These are phyloP conservation scores for Boletus pseudopeckii DNA, from an alignment of 768 basidiomycete genomes.

Conservation along the genomic window DNA sequence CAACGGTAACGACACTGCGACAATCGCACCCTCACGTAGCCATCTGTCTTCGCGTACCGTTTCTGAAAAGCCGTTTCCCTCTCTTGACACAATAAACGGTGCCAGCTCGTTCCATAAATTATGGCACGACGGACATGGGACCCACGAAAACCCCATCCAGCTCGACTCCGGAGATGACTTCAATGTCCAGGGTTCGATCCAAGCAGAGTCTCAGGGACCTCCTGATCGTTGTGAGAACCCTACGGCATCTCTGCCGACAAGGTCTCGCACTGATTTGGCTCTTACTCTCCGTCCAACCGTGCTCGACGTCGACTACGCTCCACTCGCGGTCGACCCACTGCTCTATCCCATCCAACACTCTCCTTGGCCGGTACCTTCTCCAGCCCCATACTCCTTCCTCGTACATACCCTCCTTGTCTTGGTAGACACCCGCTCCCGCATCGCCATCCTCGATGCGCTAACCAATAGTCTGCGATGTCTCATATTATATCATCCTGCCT, in stretches of 20 bases:
- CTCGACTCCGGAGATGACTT: constrained; percentile 21
- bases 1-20: constrained; percentile 11
- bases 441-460: constrained; percentile 60
- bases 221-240: constrained; percentile 6
- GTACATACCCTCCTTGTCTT: constrained; percentile 59
- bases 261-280: constrained; percentile 2
- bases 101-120: not conserved
- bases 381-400: constrained; percentile 70
- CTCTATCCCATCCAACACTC: constrained; percentile 41
- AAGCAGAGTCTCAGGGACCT: constrained; percentile 13
- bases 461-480: constrained; percentile 75
- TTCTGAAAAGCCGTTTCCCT: constrained; percentile 15
- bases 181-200: constrained; percentile 4
- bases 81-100: constrained; percentile 5
- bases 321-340: constrained; percentile 44
- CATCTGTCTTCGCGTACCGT: constrained; percentile 7
- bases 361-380: constrained; percentile 37
- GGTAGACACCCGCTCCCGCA: constrained; percentile 68
- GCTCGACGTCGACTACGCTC: constrained; percentile 27
- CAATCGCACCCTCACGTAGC: constrained; percentile 10
- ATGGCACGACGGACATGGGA: constrained; percentile 26
- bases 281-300: constrained; percentile 24
- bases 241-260: constrained; percentile 9
- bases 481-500: constrained; percentile 58
- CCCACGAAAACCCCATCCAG: constrained; percentile 22